Percentiles rank a stretch among this genome's conserved stretches.
These are phyloP conservation scores for Ceratobasidium theobromae DNA, from an alignment of 1,284 basidiomycete genomes.

Conservation along the genomic window DNA sequence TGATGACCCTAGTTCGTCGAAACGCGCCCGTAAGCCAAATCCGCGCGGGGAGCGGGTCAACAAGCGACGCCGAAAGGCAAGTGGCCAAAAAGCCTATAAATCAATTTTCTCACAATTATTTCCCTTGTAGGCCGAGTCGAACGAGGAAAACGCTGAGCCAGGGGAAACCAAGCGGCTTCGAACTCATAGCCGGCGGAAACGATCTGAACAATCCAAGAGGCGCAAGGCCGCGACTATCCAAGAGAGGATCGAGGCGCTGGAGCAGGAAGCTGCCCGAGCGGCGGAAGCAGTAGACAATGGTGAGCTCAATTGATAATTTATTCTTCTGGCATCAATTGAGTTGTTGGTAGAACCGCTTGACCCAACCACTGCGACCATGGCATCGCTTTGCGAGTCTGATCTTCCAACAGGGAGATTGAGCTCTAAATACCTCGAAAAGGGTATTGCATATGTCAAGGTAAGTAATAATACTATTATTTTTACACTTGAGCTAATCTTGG, in stretches of 20 bases:
- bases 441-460: constrained; percentile 19
- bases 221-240: neutral
- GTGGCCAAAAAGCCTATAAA: neutral
- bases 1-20: no score
- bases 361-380: constrained; percentile 21
- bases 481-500: neutral
- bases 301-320: neutral
- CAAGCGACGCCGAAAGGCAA: neutral
- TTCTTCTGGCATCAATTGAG: neutral
- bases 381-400: constrained; percentile 9
- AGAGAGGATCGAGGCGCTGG: constrained; percentile 1
- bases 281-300: neutral
- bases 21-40: no score
- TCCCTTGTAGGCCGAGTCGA: neutral
- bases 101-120: neutral
- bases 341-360: neutral
- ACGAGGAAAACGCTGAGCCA: neutral
- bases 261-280: neutral
- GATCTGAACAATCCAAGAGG: neutral
- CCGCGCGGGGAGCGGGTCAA: neutral
- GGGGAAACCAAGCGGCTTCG: neutral
- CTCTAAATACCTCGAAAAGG: constrained; percentile 21
- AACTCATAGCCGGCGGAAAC: neutral
- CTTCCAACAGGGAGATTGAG: constrained; percentile 1
- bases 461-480: neutral